phyloP scores from a whole-genome alignment of 805 yeast genomes.

The Candida ponderosae region DNA sequence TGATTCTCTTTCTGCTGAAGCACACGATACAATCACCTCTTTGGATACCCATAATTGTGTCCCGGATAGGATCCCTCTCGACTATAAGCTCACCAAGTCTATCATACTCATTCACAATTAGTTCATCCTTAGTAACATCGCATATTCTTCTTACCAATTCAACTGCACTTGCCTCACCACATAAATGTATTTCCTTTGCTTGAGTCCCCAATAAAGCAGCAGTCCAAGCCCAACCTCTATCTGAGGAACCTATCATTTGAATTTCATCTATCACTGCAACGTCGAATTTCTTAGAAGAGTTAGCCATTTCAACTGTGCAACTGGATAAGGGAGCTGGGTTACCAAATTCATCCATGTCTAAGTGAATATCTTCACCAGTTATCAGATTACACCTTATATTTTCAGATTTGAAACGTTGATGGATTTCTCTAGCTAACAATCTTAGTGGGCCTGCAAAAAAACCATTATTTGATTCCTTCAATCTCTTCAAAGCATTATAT shows the following conservation, averaged over 20 bases:
- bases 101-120: slow-evolving; percentile 62
- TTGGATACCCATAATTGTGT: slow-evolving; percentile 30
- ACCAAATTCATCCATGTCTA: slow-evolving; percentile 62
- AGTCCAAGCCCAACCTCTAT: slow-evolving; percentile 93
- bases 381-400: slow-evolving; percentile 71
- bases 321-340: slow-evolving; percentile 68
- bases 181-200: slow-evolving; percentile 81
- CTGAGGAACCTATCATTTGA: slow-evolving; percentile 80
- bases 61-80: slow-evolving; percentile 30
- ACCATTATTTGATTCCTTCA: slow-evolving; percentile 63
- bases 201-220: slow-evolving; percentile 79
- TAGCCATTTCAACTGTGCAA: slow-evolving; percentile 92
- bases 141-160: slow-evolving; percentile 53
- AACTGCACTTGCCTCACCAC: slow-evolving; percentile 91
- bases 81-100: slow-evolving; percentile 68
- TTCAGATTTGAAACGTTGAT: slow-evolving; percentile 64
- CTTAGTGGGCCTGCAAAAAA: slow-evolving; percentile 94
- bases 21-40: slow-evolving; percentile 89
- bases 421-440: slow-evolving; percentile 84
- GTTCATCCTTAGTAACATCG: slow-evolving; percentile 68
- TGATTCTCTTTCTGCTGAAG: slow-evolving; percentile 68
- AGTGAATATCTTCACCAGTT: slow-evolving; percentile 93
- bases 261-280: slow-evolving; percentile 92
- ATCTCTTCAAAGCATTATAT: slow-evolving; percentile 64
- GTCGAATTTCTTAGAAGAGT: slow-evolving; percentile 60